Conservation (phyloP, 495 filamentous ascomycete genomes). For the Elasticomyces elasticus region DNA sequence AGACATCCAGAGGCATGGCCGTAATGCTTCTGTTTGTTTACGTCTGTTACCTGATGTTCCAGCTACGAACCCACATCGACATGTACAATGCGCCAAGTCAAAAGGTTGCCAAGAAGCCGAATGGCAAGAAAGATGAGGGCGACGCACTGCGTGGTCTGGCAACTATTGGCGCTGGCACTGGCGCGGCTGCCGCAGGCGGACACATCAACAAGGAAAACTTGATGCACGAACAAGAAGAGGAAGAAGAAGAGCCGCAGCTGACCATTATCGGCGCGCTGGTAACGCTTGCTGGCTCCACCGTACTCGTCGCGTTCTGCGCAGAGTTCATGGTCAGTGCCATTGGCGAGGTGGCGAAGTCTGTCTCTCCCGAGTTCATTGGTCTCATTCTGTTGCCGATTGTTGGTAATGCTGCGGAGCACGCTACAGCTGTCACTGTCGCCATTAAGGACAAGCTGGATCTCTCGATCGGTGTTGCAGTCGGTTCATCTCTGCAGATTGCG, state of each 20-base stretch:
- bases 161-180: conserved; percentile 45
- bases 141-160: conserved; percentile 53
- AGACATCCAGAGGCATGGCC: conserved; percentile 23
- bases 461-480: conserved; percentile 27
- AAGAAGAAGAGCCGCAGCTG: conserved; percentile 64
- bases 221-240: conserved; percentile 45
- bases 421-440: conserved; percentile 25
- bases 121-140: conserved; percentile 43
- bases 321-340: conserved; percentile 85
- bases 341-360: conserved; percentile 47
- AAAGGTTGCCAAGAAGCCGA: conserved; percentile 49
- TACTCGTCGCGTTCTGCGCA: conserved; percentile 75
- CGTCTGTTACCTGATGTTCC: conserved; percentile 26
- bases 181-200: conserved; percentile 35
- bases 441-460: conserved; percentile 32
- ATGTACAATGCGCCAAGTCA: conserved; percentile 65
- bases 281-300: conserved; percentile 62
- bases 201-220: conserved; percentile 39
- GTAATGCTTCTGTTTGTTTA: conserved; percentile 27
- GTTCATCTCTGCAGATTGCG: conserved; percentile 28
- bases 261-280: conserved; percentile 56
- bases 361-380: conserved; percentile 27
- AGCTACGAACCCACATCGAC: conserved; percentile 42
- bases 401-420: conserved; percentile 28
- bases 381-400: conserved; percentile 30